Evolutionary conservation across 768 basidiomycete genomes (phyloP), one percentile per base, ranked within the genome.

Genomic region (Tulasnella sp.): DNA sequence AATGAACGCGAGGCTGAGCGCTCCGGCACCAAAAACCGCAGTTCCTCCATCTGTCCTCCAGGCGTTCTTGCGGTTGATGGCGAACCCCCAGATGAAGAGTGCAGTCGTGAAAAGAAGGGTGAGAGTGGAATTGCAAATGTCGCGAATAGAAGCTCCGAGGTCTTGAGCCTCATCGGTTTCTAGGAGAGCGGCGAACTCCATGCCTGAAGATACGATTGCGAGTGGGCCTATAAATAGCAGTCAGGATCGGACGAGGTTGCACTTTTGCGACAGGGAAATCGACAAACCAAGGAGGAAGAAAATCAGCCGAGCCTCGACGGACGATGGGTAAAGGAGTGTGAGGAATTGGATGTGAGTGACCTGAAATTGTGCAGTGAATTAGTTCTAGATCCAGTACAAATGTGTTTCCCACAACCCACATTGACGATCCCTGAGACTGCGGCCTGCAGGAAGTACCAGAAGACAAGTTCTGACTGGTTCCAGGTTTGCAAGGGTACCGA

Each of bases 11-110:
- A 99, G 88, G 0, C 88, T 81, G 78, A 98, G 87, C 0, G 96
- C 93, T 2, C 92, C 93, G 23, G 87, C 88, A 23, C 98, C 98
- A 81, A 99, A 99, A 0, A 91, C 93, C 0, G 96, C 96, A 0
- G 98, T 99, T 11, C 97, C 96, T 18, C 98, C 98, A 81, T 99
- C 97, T 0, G 92, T 93, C 46, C 97, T 90, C 98, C 98, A 99
- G 3, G 98, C 98, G 74, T 94, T 90, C 70, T 89, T 88, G 32
- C 95, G 90, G 82, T 99, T 98, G 80, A 99, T 89, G 78, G 94
- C 85, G 79, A 93, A 87, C 44, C 98, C 98, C 98, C 98, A 99
- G 79, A 98, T 90, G 83, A 95, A 87, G 79, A 99, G 91, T 3
- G 93, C 90, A 44, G 89, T 84, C 16, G 96, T 96, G 86, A 98